These are phyloP conservation scores for Colletotrichum sp. DNA, from an alignment of 2,329 filamentous ascomycete species.

Conservation along the genomic window DNA sequence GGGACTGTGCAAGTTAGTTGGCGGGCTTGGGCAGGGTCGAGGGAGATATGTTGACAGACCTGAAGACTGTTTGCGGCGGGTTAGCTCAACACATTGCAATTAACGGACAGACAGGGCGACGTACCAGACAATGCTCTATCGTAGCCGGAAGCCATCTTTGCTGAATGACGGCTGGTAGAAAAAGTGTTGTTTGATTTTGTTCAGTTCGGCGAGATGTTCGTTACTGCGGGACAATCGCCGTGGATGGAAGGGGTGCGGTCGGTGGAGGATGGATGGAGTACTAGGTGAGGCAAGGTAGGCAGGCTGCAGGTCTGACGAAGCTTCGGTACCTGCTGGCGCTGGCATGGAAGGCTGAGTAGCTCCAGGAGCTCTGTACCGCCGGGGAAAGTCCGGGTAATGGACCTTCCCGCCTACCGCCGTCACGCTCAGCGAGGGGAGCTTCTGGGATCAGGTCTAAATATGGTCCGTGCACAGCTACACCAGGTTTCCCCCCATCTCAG, in stretches of 20 bases:
- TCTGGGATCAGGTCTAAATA: not conserved
- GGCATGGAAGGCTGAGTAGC: constrained; percentile 24
- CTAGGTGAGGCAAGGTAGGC: constrained; percentile 16
- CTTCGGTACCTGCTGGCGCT: constrained; percentile 23
- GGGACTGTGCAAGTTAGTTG: constrained; percentile 72
- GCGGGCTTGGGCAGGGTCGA: constrained; percentile 6
- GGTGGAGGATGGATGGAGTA: constrained; percentile 19
- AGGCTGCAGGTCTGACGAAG: constrained; percentile 36
- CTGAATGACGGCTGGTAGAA: constrained; percentile 6
- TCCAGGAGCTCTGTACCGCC: constrained; percentile 19
- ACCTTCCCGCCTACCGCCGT: not conserved
- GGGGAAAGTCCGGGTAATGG: constrained; percentile 20
- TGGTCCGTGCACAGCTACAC: not conserved
- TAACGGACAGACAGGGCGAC: constrained; percentile 42
- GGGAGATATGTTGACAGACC: constrained; percentile 53
- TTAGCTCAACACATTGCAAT: constrained; percentile 41
- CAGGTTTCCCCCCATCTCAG: not conserved
- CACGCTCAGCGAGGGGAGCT: not conserved
- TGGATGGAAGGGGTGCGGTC: constrained; percentile 14
- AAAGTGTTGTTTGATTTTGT: not conserved
- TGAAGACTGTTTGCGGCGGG: constrained; percentile 73
- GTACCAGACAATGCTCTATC: constrained; percentile 98
- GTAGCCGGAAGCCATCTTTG: constrained; percentile 87
- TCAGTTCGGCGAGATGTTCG: not conserved
- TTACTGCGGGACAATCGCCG: constrained; percentile 14